A percentile compares a stretch with the other conserved stretches of the same genome.
Evolutionary conservation across 768 basidiomycete genomes (phyloP).

Genomic region (Kwoniella sp.): DNA sequence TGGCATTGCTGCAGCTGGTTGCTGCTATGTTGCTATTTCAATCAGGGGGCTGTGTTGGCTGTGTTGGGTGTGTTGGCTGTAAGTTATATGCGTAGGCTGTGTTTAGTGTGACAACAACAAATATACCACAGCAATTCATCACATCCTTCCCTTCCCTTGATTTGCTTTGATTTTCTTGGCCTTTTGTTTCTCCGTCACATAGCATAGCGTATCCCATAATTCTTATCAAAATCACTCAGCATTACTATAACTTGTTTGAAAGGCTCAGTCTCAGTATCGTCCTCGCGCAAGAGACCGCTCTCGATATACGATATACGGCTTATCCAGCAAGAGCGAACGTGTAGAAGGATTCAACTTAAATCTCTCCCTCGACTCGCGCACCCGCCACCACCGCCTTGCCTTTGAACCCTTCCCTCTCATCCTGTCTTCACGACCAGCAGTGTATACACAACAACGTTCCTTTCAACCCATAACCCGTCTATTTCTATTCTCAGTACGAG

Average conservation of each 20-base stretch:
- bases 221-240: too few relatives aligned
- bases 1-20: too few relatives aligned
- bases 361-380: background rate
- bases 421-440: conserved; percentile 3
- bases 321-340: too few relatives aligned
- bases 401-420: background rate
- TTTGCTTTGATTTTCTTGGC: background rate
- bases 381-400: background rate
- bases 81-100: background rate
- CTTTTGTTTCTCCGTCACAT: background rate
- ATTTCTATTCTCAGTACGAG: too few relatives aligned
- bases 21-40: too few relatives aligned
- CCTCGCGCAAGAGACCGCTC: too few relatives aligned
- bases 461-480: too few relatives aligned
- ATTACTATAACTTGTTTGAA: too few relatives aligned
- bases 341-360: too few relatives aligned
- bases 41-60: background rate
- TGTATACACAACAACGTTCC: conserved; percentile 10
- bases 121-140: background rate
- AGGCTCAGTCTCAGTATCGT: too few relatives aligned
- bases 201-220: too few relatives aligned
- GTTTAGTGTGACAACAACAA: background rate
- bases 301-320: too few relatives aligned
- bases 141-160: background rate
- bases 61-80: conserved; percentile 3